Conservation (phyloP, 208 protist species). For the Herpetomonas muscarum region DNA sequence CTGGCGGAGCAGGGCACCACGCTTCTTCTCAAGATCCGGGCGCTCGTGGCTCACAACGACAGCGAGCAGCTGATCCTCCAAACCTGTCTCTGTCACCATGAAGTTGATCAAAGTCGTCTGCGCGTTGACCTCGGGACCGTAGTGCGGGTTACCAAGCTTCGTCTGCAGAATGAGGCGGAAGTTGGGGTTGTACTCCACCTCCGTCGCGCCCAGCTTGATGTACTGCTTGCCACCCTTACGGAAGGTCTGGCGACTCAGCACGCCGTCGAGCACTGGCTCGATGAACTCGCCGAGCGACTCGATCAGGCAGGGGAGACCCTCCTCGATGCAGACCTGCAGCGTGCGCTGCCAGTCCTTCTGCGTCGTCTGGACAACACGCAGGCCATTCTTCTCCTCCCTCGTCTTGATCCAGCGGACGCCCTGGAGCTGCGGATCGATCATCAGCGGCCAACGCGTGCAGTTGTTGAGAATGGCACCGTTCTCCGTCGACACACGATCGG, state of each 20-base stretch:
- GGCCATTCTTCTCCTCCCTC: slow-evolving; percentile 92
- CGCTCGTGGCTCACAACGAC: slow-evolving; percentile 97
- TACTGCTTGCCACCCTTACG: slow-evolving; percentile 88
- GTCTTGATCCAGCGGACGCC: slow-evolving; percentile 97
- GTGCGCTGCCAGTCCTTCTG: slow-evolving; percentile 89
- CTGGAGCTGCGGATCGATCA: slow-evolving; percentile 99
- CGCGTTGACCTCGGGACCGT: slow-evolving; percentile 98
- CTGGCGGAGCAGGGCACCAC: slow-evolving; percentile 91
- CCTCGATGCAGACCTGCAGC: slow-evolving; percentile 92
- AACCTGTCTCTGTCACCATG: slow-evolving; percentile 97
- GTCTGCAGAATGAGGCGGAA: slow-evolving; percentile 98
- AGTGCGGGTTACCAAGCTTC: slow-evolving; percentile 98
- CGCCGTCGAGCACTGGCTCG: slow-evolving; percentile 96
- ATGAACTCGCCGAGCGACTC: slow-evolving; percentile 96
- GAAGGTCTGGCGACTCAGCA: slow-evolving; percentile 94
- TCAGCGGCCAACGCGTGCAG: slow-evolving; percentile 97
- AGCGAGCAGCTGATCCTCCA: slow-evolving; percentile 98
- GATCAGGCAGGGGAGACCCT: slow-evolving; percentile 92
- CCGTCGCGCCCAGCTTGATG: slow-evolving; percentile 96
- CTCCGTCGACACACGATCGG: slow-evolving; percentile 96
- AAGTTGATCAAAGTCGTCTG: slow-evolving; percentile 99
- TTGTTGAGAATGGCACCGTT: slow-evolving; percentile 97
- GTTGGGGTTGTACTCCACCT: slow-evolving; percentile 94
- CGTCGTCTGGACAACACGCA: slow-evolving; percentile 91
- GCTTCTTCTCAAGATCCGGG: slow-evolving; percentile 97